Evolutionary conservation across 208 protist genomes (phyloP), one percentile per base, ranked within the genome.

Genomic region (Leishmania martiniquensis): DNA sequence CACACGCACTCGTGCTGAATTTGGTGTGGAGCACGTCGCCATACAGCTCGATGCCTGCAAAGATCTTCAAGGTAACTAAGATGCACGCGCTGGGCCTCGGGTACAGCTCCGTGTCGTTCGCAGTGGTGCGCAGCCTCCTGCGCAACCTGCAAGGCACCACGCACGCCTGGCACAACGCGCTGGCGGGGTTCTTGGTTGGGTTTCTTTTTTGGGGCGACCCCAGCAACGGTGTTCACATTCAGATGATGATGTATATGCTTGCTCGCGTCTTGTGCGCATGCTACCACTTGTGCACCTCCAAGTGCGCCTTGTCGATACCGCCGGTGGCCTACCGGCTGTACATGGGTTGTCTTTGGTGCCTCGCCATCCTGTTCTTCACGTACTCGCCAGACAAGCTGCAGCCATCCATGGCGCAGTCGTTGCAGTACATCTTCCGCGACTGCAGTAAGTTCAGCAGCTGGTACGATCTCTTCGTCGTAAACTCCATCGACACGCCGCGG

Each of bases 171-270:
- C 95, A 97, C 82, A 83, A 77, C 75, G 88, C 91, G 1, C 54
- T 97, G 3, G 93, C 87, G n/a, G 95, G 95, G 51, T 94, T 95
- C 76, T 6, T 93, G 59, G 82, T 96, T 37, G 95, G 95, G 9
- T 78, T 25, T 49, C 57, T 85, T 67, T 93, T 89, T 76, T 98
- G 95, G 93, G 89, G 91, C 2, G 87, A 96, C 70, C 39, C 80
- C 69, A 89, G 84, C 72, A 90, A 87, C 68, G 74, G 72, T 1
- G 89, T 98, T 29, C 89, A 94, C 69, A 81, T 93, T 74, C 95
- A 98, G 84, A 96, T 98, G 90, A 95, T 91, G 79, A 95, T 98
- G 91, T 98, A 98, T 86, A 93, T 97, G 63, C 78, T 98, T 3
- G 87, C 93, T 7, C 91, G 95, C 69, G 57, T 94, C 37, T 34